phyloP scores from a whole-genome alignment of 768 basidiomycete genomes.

The Pisolithus tinctorius region DNA sequence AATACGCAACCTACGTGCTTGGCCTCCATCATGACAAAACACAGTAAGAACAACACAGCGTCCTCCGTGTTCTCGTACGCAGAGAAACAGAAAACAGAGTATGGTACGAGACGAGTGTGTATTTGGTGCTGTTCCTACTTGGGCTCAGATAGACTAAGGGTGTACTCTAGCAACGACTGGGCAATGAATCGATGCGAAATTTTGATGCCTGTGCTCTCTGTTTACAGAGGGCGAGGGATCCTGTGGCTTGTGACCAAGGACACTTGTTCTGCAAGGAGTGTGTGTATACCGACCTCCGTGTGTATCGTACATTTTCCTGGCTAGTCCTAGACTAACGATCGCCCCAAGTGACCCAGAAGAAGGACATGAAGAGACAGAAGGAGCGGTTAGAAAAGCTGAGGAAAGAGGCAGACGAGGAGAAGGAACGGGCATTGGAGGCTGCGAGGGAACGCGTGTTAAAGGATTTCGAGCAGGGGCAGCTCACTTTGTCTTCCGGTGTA shows the following conservation, averaged over 20 bases:
- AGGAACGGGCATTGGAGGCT: constrained; percentile 53
- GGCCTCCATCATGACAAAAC: constrained; percentile 63
- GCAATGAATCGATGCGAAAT: constrained; percentile 87
- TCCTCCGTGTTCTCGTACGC: constrained; percentile 88
- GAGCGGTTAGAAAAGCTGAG: constrained; percentile 65
- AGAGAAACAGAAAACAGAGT: constrained; percentile 73
- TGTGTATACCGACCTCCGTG: constrained; percentile 76
- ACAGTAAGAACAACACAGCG: constrained; percentile 86
- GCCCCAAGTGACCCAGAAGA: constrained; percentile 76
- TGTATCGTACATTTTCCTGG: constrained; percentile 1
- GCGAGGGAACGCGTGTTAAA: constrained; percentile 84
- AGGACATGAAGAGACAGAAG: constrained; percentile 87
- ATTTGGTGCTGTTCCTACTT: not conserved
- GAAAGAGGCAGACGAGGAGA: constrained; percentile 77
- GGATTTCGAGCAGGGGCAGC: constrained; percentile 87
- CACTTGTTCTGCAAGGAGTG: constrained; percentile 98
- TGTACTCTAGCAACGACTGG: constrained; percentile 32
- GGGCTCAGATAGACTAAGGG: not conserved
- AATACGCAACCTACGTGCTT: not conserved
- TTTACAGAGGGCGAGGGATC: constrained; percentile 74
- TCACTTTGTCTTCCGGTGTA: constrained; percentile 50
- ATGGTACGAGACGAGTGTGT: constrained; percentile 73
- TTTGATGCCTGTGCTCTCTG: constrained; percentile 92
- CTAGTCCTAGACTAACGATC: constrained; percentile 6
- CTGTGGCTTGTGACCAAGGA: constrained; percentile 76